Percentiles rank a stretch among this genome's conserved stretches.
These are phyloP conservation scores for Bipolaris gigantea DNA, from an alignment of 2,329 filamentous ascomycete species.

Conservation along the genomic window DNA sequence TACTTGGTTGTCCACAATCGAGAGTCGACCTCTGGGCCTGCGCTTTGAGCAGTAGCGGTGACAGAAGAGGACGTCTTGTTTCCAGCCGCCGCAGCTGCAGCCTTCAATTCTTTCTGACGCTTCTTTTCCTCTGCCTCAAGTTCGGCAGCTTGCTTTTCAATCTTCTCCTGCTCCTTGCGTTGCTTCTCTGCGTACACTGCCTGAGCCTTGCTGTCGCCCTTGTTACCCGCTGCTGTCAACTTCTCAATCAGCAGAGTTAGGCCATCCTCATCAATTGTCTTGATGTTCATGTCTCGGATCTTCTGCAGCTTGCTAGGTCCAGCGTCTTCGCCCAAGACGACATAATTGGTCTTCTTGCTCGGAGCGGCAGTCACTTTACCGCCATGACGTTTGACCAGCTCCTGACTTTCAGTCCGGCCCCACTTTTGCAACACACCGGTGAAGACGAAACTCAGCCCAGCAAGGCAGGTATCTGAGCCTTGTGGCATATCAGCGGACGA, in stretches of 20 bases:
- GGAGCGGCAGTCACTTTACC: slow-evolving; percentile 85
- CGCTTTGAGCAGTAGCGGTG: slow-evolving; percentile 26
- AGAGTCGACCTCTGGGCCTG: slow-evolving; percentile 34
- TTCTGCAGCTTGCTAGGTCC: slow-evolving; percentile 91
- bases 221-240: slow-evolving; percentile 75
- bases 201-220: slow-evolving; percentile 80
- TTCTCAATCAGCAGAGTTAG: slow-evolving; percentile 81
- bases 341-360: slow-evolving; percentile 91
- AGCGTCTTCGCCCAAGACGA: slow-evolving; percentile 87
- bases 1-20: slow-evolving; percentile 91
- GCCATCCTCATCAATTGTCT: slow-evolving; percentile 92
- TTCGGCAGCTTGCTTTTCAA: slow-evolving; percentile 76
- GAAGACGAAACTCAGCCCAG: slow-evolving; percentile 90
- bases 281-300: slow-evolving; percentile 77
- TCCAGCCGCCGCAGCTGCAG: slow-evolving; percentile 37
- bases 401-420: slow-evolving; percentile 80
- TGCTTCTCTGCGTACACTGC: slow-evolving; percentile 84
- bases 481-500: slow-evolving; percentile 70
- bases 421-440: slow-evolving; percentile 83
- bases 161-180: slow-evolving; percentile 79
- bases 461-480: slow-evolving; percentile 85
- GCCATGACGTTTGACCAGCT: slow-evolving; percentile 87
- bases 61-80: slow-evolving; percentile 40
- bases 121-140: slow-evolving; percentile 88
- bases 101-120: slow-evolving; percentile 59